Conservation (phyloP, 495 filamentous ascomycete genomes). For the Xylaria grammica region DNA sequence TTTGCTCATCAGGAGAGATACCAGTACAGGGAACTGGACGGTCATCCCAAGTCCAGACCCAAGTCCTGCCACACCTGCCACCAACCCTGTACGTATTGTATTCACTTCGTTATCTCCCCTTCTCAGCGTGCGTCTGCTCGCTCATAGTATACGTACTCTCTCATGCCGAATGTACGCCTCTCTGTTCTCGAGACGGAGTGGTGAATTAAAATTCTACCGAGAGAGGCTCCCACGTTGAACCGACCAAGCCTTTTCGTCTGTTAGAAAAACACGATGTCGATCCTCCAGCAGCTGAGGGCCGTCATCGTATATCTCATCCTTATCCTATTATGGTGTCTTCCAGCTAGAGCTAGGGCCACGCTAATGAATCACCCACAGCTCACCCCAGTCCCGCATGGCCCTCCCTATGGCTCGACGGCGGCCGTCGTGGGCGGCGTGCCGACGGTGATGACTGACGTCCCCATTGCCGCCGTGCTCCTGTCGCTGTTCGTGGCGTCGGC, state of each 20-base stretch:
- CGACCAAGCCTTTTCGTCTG: background rate
- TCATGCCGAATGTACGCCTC: background rate
- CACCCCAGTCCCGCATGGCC: slow-evolving; percentile 21
- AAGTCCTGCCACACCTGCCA: background rate
- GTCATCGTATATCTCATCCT: background rate
- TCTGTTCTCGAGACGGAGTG: background rate
- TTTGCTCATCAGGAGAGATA: slow-evolving; percentile 7
- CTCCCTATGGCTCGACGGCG: slow-evolving; percentile 38
- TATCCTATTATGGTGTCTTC: background rate
- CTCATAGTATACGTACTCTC: background rate
- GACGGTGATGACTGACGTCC: slow-evolving; percentile 61
- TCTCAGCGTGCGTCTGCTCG: background rate
- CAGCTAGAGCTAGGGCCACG: background rate
- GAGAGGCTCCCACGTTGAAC: no score
- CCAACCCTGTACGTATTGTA: slow-evolving; percentile 10
- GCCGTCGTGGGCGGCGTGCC: slow-evolving; percentile 67
- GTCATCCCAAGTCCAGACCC: slow-evolving; percentile 12
- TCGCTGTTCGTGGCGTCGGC: slow-evolving; percentile 65
- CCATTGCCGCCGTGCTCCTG: slow-evolving; percentile 68
- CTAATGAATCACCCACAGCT: background rate
- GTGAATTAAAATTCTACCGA: no score
- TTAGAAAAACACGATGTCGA: background rate
- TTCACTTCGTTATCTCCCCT: background rate
- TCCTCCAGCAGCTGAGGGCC: no score
- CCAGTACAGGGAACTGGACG: slow-evolving; percentile 18